A percentile compares a stretch with the other conserved stretches of the same genome.
phyloP scores from a whole-genome alignment of 441 rosid species.

The Syzygium malaccense region DNA sequence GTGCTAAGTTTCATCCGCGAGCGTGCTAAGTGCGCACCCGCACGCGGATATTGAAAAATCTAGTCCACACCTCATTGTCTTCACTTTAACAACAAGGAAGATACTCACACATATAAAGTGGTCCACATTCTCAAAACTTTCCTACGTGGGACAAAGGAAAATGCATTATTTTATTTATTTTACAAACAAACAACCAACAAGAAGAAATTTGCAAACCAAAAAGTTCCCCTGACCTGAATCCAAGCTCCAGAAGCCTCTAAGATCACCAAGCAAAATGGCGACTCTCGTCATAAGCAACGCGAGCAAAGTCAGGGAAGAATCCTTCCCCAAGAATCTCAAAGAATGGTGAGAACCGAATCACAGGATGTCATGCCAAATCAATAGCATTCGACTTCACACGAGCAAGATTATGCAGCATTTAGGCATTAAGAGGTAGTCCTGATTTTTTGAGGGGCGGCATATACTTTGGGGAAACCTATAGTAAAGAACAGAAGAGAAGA shows the following conservation, averaged over 20 bases:
- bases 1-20: too few relatives aligned
- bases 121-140: too few relatives aligned
- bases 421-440: slow-evolving; percentile 70
- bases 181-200: not conserved
- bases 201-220: not conserved
- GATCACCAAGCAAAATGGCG: slow-evolving; percentile 88
- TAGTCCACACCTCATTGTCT: too few relatives aligned
- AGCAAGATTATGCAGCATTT: slow-evolving; percentile 77
- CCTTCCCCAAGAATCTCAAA: slow-evolving; percentile 41
- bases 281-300: slow-evolving; percentile 82
- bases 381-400: slow-evolving; percentile 85
- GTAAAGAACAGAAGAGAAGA: not conserved
- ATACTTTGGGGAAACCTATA: slow-evolving; percentile 20
- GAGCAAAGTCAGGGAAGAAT: slow-evolving; percentile 80
- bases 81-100: too few relatives aligned
- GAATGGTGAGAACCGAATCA: slow-evolving; percentile 71
- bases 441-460: slow-evolving; percentile 59
- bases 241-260: slow-evolving; percentile 75
- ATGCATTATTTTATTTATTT: too few relatives aligned
- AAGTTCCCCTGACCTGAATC: slow-evolving; percentile 43
- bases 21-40: too few relatives aligned
- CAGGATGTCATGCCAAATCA: slow-evolving; percentile 90
- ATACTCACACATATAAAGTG: too few relatives aligned
- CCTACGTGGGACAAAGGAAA: too few relatives aligned
- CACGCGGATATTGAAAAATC: too few relatives aligned